Conservation (phyloP, 495 filamentous ascomycete species). For the Penicillium subrubescens region DNA sequence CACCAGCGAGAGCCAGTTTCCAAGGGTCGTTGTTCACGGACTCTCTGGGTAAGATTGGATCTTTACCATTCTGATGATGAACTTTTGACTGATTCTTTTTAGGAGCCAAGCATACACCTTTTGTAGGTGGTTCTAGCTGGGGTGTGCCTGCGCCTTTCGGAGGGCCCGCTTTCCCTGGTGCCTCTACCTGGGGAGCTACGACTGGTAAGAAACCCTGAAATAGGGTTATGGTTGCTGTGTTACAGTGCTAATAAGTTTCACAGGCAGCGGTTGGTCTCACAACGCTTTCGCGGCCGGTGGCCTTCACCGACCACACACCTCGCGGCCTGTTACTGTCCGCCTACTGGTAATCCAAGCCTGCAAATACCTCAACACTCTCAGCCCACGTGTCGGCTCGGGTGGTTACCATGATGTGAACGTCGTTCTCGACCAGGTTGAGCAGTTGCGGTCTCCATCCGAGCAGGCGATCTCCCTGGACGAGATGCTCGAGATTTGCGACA, state of each 20-base stretch:
- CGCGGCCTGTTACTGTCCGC: constrained; percentile 59
- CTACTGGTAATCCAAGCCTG: constrained; percentile 62
- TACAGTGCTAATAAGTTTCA: constrained; percentile 22
- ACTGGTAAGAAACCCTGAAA: constrained; percentile 34
- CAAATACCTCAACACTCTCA: constrained; percentile 52
- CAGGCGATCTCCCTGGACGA: constrained; percentile 66
- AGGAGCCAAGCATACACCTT: constrained; percentile 39
- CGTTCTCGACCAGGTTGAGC: constrained; percentile 68
- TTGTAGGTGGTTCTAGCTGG: constrained; percentile 38
- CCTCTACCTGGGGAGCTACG: constrained; percentile 43
- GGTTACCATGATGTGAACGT: constrained; percentile 68
- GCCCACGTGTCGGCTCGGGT: constrained; percentile 32
- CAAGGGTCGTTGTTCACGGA: constrained; percentile 54
- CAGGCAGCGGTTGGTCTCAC: constrained; percentile 53
- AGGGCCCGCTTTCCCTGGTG: constrained; percentile 39
- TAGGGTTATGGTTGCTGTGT: not conserved
- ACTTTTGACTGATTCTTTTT: constrained; percentile 18
- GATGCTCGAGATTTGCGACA: constrained; percentile 87
- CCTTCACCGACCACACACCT: constrained; percentile 47
- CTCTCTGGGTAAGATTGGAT: constrained; percentile 34
- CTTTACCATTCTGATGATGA: not conserved
- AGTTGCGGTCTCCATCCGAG: constrained; percentile 56
- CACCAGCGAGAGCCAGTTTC: constrained; percentile 48
- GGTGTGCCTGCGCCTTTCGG: constrained; percentile 44
- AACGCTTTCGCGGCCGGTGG: constrained; percentile 53